A percentile compares a stretch with the other conserved stretches of the same genome.
phyloP scores from a whole-genome alignment of 148 eudicot species.

The Fagopyrum tataricum region DNA sequence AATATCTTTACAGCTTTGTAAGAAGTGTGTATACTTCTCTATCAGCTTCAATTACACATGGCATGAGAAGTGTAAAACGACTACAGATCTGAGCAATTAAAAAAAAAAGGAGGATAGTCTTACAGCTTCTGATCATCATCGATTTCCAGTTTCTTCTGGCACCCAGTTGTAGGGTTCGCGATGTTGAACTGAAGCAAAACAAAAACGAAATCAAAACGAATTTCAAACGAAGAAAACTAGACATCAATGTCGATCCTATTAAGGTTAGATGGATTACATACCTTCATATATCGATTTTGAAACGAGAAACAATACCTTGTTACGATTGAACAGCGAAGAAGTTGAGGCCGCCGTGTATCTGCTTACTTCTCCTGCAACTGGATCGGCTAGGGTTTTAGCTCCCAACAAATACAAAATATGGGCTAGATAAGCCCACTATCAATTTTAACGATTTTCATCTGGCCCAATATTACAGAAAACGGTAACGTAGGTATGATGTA shows the following conservation, averaged over 20 bases:
- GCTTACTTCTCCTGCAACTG: background rate
- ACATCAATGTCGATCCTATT: background rate
- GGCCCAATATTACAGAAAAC: too few relatives aligned
- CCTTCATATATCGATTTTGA: background rate
- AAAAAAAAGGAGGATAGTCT: constrained; percentile 10
- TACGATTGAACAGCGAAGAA: background rate
- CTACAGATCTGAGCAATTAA: background rate
- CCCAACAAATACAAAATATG: too few relatives aligned
- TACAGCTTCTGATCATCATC: constrained; percentile 85
- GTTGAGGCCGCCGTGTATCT: background rate
- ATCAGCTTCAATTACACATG: background rate
- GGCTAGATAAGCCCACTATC: too few relatives aligned
- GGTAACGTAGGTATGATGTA: too few relatives aligned
- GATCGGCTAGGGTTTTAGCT: background rate
- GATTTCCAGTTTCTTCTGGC: constrained; percentile 90
- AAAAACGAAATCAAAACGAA: background rate
- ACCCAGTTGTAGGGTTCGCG: constrained; percentile 85
- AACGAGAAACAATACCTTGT: background rate
- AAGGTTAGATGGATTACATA: background rate
- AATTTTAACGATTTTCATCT: too few relatives aligned
- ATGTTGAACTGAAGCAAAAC: constrained; percentile 53
- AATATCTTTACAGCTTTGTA: too few relatives aligned
- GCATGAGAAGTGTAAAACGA: background rate
- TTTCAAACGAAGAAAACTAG: background rate
- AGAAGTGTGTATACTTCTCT: too few relatives aligned